phyloP scores from a whole-genome alignment of 768 basidiomycete genomes.

The Boletus rubropictus region DNA sequence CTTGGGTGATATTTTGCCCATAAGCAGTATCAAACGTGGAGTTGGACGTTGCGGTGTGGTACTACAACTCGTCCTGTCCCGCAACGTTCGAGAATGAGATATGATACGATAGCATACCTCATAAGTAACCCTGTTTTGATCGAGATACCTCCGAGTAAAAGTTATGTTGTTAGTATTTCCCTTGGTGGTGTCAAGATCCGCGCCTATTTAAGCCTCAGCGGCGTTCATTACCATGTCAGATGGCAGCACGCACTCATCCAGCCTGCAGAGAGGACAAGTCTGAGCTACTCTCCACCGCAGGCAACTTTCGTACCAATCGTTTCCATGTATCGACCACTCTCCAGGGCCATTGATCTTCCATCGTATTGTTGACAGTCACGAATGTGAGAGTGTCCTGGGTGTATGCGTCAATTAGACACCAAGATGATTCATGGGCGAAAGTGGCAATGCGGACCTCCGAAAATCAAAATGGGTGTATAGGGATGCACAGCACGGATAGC shows the following conservation, averaged over 20 bases:
- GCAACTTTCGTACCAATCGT: constrained; percentile 57
- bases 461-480: constrained; percentile 72
- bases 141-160: constrained; percentile 69
- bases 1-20: constrained; percentile 50
- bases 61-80: constrained; percentile 35
- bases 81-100: background rate
- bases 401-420: background rate
- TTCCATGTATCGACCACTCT: constrained; percentile 89
- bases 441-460: constrained; percentile 49
- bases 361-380: constrained; percentile 27
- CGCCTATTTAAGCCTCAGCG: constrained; percentile 31
- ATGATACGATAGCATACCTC: constrained; percentile 40
- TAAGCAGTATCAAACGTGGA: constrained; percentile 54
- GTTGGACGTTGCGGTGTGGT: constrained; percentile 53
- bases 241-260: constrained; percentile 53
- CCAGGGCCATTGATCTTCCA: constrained; percentile 39
- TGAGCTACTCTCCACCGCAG: background rate
- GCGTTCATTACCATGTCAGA: background rate
- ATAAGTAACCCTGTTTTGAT: constrained; percentile 73
- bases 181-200: constrained; percentile 39
- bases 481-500: constrained; percentile 71
- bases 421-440: background rate
- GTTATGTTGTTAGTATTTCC: constrained; percentile 46
- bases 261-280: constrained; percentile 21
- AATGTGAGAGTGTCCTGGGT: constrained; percentile 45